These are phyloP conservation scores for Ophiostoma triangulosporum DNA, from an alignment of 2,329 filamentous ascomycete species.

Conservation along the genomic window DNA sequence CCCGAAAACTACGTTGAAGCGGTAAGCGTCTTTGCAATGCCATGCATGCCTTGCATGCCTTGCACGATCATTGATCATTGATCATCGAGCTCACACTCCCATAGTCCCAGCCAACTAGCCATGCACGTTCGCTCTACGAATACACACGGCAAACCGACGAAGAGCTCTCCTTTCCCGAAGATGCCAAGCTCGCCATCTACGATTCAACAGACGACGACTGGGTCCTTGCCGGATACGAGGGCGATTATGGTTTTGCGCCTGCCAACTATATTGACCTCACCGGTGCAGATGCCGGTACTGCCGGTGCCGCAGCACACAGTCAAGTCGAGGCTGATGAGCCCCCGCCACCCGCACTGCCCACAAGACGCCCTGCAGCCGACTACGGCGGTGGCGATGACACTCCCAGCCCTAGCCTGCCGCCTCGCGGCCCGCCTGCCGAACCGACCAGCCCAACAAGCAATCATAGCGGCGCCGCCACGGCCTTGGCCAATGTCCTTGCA, in stretches of 20 bases:
- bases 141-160: conserved; percentile 96
- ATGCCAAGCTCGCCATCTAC: conserved; percentile 69
- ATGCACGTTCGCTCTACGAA: conserved; percentile 91
- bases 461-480: conserved; percentile 35
- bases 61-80: not conserved
- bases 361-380: conserved; percentile 23
- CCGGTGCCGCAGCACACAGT: conserved; percentile 15
- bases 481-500: conserved; percentile 43
- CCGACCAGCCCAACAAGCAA: conserved; percentile 18
- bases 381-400: conserved; percentile 23
- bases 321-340: conserved; percentile 30
- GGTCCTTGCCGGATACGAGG: conserved; percentile 77
- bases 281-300: conserved; percentile 28
- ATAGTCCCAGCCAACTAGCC: conserved; percentile 41
- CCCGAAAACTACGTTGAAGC: conserved; percentile 93
- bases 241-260: conserved; percentile 86
- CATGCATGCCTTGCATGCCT: not conserved
- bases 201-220: conserved; percentile 90
- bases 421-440: conserved; percentile 21
- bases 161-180: conserved; percentile 90
- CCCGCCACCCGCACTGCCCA: conserved; percentile 29
- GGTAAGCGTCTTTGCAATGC: conserved; percentile 37
- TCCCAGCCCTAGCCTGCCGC: conserved; percentile 27
- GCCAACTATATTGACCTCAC: conserved; percentile 76
- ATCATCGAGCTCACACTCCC: conserved; percentile 18